Base-by-base conservation (phyloP, 345 rosid genomes). In the Carallia brachiata region DNA sequence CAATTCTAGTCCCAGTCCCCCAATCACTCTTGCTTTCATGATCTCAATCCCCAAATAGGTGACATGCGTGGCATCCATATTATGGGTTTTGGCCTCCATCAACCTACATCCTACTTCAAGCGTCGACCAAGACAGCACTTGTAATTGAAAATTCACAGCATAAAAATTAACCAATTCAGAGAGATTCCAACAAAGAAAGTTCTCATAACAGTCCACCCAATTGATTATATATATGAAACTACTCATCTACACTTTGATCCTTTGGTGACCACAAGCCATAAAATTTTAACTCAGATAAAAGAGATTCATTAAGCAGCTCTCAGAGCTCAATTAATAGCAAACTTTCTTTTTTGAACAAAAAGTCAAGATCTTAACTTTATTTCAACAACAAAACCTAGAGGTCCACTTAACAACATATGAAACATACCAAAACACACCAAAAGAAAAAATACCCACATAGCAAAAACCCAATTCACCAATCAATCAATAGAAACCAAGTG, bases 311-410 rank as follows among this genome's bases (percentile, higher is more conserved):
- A 23, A 57, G 52, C 13, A 40, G 48, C 36, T 15, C 10, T 19
- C 18, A 44, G 50, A 44, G 36, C 31, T 17, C 10, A 36, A 56
- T 23, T 61, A 36, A 61, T 6, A 16, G 59, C 31, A n/a, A 55
- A 10, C 2, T 23, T 55, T 23, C 7, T 9, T 28, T 3, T 18
- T 18, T 7, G 31, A 54, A 12, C 28, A 39, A 31, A 39, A 13
- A 54, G 10, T 27, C 48, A 68, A 63, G 73, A 71, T 54, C 61
- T 48, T 53, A 54, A 53, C 32, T 74, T 65, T 32, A 61, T n/a
- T 74, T 59, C 5, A 47, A 17, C n/a, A 8, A 62, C 17, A 65
- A 66, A 54, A 5, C 36, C 19, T 53, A 67, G 37, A 63, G 44
- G 7, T 37, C 60, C 48, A 68, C 19, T 52, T 62, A 62, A 27